Evolutionary conservation across 495 filamentous ascomycete species (phyloP), one percentile per base, ranked within the genome.

Genomic region (Cryomyces antarcticus): DNA sequence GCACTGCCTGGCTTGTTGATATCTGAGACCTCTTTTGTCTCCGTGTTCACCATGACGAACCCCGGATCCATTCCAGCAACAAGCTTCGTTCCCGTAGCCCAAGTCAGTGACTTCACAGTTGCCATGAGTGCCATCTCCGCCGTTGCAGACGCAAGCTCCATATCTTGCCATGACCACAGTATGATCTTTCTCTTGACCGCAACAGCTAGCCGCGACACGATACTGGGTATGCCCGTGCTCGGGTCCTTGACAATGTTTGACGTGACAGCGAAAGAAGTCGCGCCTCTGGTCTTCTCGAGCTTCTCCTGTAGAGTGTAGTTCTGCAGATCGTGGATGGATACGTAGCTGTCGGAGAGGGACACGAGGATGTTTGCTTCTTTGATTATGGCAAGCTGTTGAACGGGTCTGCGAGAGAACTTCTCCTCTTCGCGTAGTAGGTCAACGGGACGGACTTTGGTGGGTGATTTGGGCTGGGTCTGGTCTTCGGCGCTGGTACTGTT

Each of bases 101-200:
- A 99, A 0, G 79, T 89, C 38, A 96, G 62, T 7, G 77, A 81
- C 56, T 82, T 80, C 35, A 93, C 77, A 29, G 78, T 67, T 45
- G 82, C 87, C 30, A 78, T 69, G 30, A 96, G 66, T 4, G 73
- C 72, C 31, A 94, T 70, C 62, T 96, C 92, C 37, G 65, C 65
- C 2, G 76, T 73, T 27, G 92, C 75, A 2, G 63, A 58, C 31
- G 71, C 73, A 39, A 93, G 68, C 61, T 95, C 92, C 65, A 83
- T 87, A 56, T 94, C 89, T 48, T 87, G 76, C 89, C 89, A 99
- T 38, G 80, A 76, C 83, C 92, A 96, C 46, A 94, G 60, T 45
- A 96, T 49, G 41, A 96, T 67, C 50, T 80, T 82, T 55, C 89
- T 68, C 68, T 95, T 96, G 7, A 93, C 80, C 0, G 83, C 85